phyloP scores from a whole-genome alignment of 345 rosid species.

The Pistacia vera region DNA sequence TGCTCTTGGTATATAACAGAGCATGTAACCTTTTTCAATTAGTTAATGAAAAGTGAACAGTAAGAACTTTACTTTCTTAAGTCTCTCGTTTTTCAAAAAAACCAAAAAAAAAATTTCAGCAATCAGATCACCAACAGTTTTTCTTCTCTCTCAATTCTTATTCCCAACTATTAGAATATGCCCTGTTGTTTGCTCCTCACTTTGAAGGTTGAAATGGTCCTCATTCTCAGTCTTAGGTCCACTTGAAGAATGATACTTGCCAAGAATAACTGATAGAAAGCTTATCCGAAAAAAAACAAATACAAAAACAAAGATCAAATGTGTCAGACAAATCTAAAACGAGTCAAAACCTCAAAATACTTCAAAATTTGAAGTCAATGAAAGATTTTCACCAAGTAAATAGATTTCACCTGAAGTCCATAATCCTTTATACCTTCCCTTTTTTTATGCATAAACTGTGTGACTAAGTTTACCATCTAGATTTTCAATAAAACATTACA shows the following conservation, averaged over 20 bases:
- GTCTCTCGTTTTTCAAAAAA: no score
- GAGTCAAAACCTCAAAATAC: neutral
- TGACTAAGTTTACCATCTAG: constrained; percentile 3
- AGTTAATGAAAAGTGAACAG: no score
- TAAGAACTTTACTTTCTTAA: no score
- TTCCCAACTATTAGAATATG: constrained; percentile 40
- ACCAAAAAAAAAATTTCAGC: no score
- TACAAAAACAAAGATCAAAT: constrained; percentile 8
- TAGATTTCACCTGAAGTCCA: neutral
- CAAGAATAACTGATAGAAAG: constrained; percentile 54
- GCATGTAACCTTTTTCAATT: no score
- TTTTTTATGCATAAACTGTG: neutral
- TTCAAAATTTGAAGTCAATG: neutral
- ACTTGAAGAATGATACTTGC: constrained; percentile 55
- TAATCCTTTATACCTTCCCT: neutral
- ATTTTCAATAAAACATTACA: neutral
- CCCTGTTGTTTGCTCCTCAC: constrained; percentile 55
- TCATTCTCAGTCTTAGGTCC: constrained; percentile 27
- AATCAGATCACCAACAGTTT: no score
- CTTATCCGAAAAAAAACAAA: constrained; percentile 7
- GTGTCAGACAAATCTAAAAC: neutral
- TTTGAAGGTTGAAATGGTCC: constrained; percentile 38
- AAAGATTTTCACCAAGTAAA: neutral
- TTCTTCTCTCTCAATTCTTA: no score
- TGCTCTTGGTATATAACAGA: no score